A percentile compares a stretch with the other conserved stretches of the same genome.
These are phyloP conservation scores for Xanthoconium stramineum DNA, from an alignment of 768 basidiomycete genomes.

Conservation along the genomic window DNA sequence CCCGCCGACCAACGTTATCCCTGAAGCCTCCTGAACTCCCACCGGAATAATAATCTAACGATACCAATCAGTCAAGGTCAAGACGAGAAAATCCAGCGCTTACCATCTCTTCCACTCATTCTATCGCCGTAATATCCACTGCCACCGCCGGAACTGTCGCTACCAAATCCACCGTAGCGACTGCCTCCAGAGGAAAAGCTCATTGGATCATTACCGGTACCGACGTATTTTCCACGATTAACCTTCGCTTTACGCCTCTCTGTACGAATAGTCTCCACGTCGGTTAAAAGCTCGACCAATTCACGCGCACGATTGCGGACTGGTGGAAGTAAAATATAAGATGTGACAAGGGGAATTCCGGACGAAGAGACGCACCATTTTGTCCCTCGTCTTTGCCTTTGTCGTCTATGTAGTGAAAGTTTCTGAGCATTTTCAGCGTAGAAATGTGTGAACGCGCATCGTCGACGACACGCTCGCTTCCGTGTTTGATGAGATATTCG, in stretches of 20 bases:
- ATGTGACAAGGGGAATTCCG: not conserved
- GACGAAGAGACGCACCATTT: slow-evolving; percentile 62
- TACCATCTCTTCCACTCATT: slow-evolving; percentile 39
- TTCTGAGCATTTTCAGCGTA: slow-evolving; percentile 95
- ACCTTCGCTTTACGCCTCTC: slow-evolving; percentile 92
- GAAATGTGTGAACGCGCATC: slow-evolving; percentile 93
- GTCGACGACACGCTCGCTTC: slow-evolving; percentile 96
- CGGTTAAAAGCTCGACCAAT: slow-evolving; percentile 85
- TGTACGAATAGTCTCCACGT: slow-evolving; percentile 84
- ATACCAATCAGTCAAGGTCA: slow-evolving; percentile 4
- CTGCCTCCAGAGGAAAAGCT: slow-evolving; percentile 57
- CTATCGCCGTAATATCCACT: slow-evolving; percentile 45
- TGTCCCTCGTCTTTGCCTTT: slow-evolving; percentile 98
- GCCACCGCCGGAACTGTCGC: slow-evolving; percentile 40
- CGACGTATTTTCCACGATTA: slow-evolving; percentile 87
- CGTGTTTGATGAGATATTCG: slow-evolving; percentile 95
- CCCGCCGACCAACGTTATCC: slow-evolving; percentile 51
- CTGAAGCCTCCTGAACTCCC: slow-evolving; percentile 57
- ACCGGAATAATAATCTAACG: slow-evolving; percentile 36
- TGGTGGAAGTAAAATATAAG: slow-evolving; percentile 31
- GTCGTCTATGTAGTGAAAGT: slow-evolving; percentile 98
- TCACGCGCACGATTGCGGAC: slow-evolving; percentile 95
- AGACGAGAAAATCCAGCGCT: slow-evolving; percentile 14
- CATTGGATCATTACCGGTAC: slow-evolving; percentile 79
- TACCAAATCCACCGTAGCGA: slow-evolving; percentile 71